Evolutionary conservation across 805 yeast species (phyloP).

Genomic region (Pichia paraexigua): DNA sequence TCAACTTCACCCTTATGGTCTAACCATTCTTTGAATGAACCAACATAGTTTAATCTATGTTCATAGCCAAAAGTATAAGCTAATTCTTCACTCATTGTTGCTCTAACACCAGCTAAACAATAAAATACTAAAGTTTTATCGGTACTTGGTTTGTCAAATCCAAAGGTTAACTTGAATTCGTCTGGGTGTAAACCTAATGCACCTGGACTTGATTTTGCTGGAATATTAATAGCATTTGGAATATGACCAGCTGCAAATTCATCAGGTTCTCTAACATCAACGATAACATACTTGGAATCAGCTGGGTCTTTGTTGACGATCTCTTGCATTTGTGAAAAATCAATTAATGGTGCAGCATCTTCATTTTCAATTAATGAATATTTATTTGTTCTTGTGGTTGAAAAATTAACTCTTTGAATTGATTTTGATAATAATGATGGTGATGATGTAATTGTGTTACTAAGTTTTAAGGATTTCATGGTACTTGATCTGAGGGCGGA

Average conservation of each 20-base stretch:
- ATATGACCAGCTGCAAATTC: conserved; percentile 68
- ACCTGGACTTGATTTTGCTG: conserved; percentile 86
- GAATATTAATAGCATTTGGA: conserved; percentile 81
- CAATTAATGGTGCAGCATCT: conserved; percentile 25
- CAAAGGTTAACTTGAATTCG: conserved; percentile 74
- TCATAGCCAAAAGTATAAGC: conserved; percentile 86
- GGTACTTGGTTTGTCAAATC: conserved; percentile 67
- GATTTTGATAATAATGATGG: neutral
- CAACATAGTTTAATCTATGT: conserved; percentile 76
- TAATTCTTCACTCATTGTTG: conserved; percentile 82
- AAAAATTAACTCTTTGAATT: neutral
- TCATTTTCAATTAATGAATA: conserved; percentile 26
- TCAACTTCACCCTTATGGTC: conserved; percentile 31
- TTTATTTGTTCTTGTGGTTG: neutral
- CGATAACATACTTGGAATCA: conserved; percentile 39
- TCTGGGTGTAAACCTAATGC: conserved; percentile 75
- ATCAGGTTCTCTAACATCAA: conserved; percentile 90
- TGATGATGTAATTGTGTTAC: neutral
- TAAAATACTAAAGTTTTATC: conserved; percentile 77
- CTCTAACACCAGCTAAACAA: conserved; percentile 89
- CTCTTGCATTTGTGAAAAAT: conserved; percentile 29
- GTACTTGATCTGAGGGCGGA: neutral
- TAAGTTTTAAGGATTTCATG: neutral
- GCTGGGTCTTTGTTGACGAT: conserved; percentile 35
- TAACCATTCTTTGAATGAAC: conserved; percentile 85